A percentile compares a stretch with the other conserved stretches of the same genome.
Conservation (phyloP, 768 basidiomycete genomes). For the Amylocystis lapponica region DNA sequence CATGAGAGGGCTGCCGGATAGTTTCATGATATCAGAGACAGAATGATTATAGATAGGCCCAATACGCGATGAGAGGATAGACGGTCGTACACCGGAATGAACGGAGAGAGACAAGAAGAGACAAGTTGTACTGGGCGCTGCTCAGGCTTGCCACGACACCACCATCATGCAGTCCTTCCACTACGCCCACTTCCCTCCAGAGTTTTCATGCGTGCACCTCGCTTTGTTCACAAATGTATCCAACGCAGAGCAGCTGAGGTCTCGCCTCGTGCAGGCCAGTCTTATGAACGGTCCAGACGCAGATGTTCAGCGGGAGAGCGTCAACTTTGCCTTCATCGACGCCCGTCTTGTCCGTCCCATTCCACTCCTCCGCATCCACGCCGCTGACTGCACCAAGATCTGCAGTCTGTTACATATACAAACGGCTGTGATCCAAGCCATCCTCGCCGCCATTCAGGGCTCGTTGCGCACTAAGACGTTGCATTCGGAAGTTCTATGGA, state of each 20-base stretch:
- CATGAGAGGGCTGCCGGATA: conserved; percentile 1
- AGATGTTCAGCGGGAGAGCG: conserved; percentile 61
- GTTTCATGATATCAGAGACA: conserved; percentile 1
- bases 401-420: conserved; percentile 76
- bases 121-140: neutral
- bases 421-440: conserved; percentile 77
- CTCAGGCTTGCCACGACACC: neutral
- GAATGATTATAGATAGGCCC: too few relatives aligned
- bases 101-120: neutral
- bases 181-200: conserved; percentile 46
- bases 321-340: conserved; percentile 91
- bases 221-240: conserved; percentile 63
- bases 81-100: neutral
- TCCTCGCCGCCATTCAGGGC: conserved; percentile 58
- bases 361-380: conserved; percentile 1
- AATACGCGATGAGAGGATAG: too few relatives aligned
- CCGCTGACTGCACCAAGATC: conserved; percentile 44
- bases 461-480: conserved; percentile 76
- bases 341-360: conserved; percentile 62
- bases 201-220: conserved; percentile 42
- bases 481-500: conserved; percentile 89
- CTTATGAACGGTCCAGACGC: conserved; percentile 53
- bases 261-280: conserved; percentile 68
- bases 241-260: conserved; percentile 56
- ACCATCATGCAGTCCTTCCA: conserved; percentile 46